Evolutionary conservation across 73 alveolate species (phyloP).

Genomic region (Paraurostyla sp.): DNA sequence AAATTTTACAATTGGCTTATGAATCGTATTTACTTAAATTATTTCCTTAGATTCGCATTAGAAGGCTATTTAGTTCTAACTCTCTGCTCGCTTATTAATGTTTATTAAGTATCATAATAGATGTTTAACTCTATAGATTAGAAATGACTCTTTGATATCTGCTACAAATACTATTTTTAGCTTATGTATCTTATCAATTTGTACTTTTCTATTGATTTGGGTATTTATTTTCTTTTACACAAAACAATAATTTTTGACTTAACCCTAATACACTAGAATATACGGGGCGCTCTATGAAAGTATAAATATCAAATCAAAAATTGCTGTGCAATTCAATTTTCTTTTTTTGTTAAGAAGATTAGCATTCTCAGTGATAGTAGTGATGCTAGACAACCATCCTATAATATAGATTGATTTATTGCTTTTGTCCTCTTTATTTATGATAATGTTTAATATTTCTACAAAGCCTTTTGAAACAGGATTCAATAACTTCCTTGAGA

Average conservation of each 20-base stretch:
- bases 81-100: background rate
- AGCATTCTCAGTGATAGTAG: background rate
- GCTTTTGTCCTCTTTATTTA: background rate
- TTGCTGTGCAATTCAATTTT: background rate
- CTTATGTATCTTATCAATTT: background rate
- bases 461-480: background rate
- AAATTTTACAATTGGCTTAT: background rate
- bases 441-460: background rate
- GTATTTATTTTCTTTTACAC: background rate
- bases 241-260: background rate
- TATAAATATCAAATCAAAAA: background rate
- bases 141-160: background rate
- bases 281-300: conserved; percentile 4
- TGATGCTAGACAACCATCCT: background rate
- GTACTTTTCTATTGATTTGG: background rate
- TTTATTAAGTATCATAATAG: background rate
- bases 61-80: conserved; percentile 13
- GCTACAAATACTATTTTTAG: background rate
- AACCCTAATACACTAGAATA: background rate
- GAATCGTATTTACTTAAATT: background rate
- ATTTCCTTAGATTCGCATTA: background rate
- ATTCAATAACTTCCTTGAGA: background rate
- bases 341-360: background rate
- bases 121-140: background rate
- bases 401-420: background rate